Percentiles rank a stretch among this genome's conserved stretches.
Evolutionary conservation across 805 yeast species (phyloP).

Genomic region (Wickerhamiella qilinensis): DNA sequence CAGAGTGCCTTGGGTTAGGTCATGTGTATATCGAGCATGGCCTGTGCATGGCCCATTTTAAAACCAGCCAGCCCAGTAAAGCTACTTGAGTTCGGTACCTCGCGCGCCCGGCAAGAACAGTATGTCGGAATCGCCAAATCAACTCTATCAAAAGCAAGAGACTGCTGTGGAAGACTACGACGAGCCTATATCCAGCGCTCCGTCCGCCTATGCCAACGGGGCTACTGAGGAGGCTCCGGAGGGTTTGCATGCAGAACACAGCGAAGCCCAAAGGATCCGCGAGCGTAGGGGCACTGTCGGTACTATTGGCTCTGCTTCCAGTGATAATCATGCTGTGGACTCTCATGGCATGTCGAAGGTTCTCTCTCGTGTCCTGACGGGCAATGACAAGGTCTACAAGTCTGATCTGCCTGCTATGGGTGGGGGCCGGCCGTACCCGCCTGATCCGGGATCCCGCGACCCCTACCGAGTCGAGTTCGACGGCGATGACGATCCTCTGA

Average conservation of each 20-base stretch:
- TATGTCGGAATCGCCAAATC: neutral
- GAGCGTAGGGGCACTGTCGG: neutral
- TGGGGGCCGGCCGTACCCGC: conserved; percentile 5
- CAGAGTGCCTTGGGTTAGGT: too few relatives aligned
- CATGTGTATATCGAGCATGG: too few relatives aligned
- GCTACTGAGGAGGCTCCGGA: neutral
- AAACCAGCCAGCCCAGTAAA: too few relatives aligned
- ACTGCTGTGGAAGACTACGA: too few relatives aligned
- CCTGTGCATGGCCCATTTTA: too few relatives aligned
- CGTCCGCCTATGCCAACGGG: too few relatives aligned
- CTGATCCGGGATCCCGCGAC: conserved; percentile 4
- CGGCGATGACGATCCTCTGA: conserved; percentile 2
- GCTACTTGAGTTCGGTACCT: too few relatives aligned
- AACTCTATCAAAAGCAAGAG: neutral
- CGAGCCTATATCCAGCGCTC: too few relatives aligned
- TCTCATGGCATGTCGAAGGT: neutral
- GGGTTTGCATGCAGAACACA: neutral
- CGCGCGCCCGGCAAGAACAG: too few relatives aligned
- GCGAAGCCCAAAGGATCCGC: neutral
- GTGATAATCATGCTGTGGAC: neutral
- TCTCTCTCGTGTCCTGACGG: neutral
- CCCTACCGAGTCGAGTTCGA: conserved; percentile 6
- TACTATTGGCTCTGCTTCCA: neutral
- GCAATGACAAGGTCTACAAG: neutral
- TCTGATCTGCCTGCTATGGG: conserved; percentile 5